These are phyloP conservation scores for Psidium guajava DNA, from an alignment of 345 rosid species.

Conservation along the genomic window DNA sequence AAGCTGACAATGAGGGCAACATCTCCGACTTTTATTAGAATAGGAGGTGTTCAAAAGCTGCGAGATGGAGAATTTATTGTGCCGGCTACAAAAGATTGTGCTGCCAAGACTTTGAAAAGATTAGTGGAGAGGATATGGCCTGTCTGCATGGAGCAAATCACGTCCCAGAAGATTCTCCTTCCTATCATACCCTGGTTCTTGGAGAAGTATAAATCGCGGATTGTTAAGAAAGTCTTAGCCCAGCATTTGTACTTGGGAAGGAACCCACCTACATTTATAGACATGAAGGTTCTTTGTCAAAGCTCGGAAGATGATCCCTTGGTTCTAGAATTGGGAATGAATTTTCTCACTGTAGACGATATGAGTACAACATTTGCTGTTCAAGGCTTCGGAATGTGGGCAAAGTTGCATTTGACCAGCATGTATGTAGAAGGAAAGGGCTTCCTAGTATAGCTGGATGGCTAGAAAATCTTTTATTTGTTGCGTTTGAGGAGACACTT, in stretches of 20 bases:
- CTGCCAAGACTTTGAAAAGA: no score
- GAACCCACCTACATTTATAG: constrained; percentile 78
- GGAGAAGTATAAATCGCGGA: constrained; percentile 95
- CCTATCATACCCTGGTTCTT: constrained; percentile 99
- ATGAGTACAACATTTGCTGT: constrained; percentile 85
- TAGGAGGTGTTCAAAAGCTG: no score
- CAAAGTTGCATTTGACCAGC: constrained; percentile 88
- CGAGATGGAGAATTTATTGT: no score
- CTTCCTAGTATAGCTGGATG: constrained; percentile 97
- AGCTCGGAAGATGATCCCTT: constrained; percentile 76
- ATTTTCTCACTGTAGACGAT: constrained; percentile 87
- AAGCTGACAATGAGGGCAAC: no score
- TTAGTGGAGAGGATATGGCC: constrained; percentile 96
- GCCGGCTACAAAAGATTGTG: no score
- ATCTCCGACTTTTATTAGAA: no score
- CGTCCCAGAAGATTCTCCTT: constrained; percentile 82
- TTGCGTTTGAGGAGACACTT: constrained; percentile 92
- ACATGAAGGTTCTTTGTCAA: constrained; percentile 64
- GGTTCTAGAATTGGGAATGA: constrained; percentile 89
- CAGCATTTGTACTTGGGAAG: constrained; percentile 90
- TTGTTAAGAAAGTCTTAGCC: constrained; percentile 65
- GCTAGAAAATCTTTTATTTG: constrained; percentile 83
- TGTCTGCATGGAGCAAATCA: constrained; percentile 81
- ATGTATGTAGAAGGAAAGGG: constrained; percentile 97
- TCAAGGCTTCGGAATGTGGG: constrained; percentile 85